Conservation (phyloP, 805 yeast species). For the Lachancea fermentati region DNA sequence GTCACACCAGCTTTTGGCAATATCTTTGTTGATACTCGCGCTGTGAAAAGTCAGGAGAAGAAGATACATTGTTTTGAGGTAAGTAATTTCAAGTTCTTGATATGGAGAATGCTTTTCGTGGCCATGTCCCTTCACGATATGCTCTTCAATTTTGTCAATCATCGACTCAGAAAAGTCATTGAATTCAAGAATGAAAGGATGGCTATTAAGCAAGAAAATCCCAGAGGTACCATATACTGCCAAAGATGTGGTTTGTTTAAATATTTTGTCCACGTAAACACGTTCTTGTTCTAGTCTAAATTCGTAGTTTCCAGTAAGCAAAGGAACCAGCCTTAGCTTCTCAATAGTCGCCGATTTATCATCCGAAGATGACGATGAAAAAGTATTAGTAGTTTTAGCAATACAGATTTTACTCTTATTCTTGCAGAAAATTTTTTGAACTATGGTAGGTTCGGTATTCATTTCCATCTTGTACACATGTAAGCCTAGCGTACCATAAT, state of each 20-base stretch:
- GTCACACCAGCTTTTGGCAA: slow-evolving; percentile 20
- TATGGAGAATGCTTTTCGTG: slow-evolving; percentile 6
- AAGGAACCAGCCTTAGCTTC: slow-evolving; percentile 22
- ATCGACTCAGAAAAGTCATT: slow-evolving; percentile 18
- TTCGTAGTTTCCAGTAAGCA: slow-evolving; percentile 14
- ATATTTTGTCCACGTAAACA: slow-evolving; percentile 15
- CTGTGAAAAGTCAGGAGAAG: slow-evolving; percentile 24
- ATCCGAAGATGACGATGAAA: slow-evolving; percentile 8
- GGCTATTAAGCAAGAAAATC: slow-evolving; percentile 14
- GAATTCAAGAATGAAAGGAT: slow-evolving; percentile 21
- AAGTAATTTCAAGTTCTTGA: slow-evolving; percentile 17
- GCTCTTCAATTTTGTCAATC: slow-evolving; percentile 17
- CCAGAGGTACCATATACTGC: slow-evolving; percentile 17
- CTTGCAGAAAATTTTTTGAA: slow-evolving; percentile 13
- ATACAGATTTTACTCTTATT: slow-evolving; percentile 7
- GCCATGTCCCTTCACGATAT: slow-evolving; percentile 8
- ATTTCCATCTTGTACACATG: slow-evolving; percentile 11
- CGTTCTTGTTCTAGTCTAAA: slow-evolving; percentile 24
- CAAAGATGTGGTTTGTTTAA: slow-evolving; percentile 16
- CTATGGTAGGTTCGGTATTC: slow-evolving; percentile 16
- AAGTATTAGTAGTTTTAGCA: slow-evolving; percentile 13
- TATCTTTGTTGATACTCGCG: slow-evolving; percentile 15
- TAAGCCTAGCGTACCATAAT: slow-evolving; percentile 11
- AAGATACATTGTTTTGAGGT: slow-evolving; percentile 17
- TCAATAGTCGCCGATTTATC: slow-evolving; percentile 16